Conservation (phyloP, 164 flowering plant genomes). For the Nymphaea thermarum region DNA sequence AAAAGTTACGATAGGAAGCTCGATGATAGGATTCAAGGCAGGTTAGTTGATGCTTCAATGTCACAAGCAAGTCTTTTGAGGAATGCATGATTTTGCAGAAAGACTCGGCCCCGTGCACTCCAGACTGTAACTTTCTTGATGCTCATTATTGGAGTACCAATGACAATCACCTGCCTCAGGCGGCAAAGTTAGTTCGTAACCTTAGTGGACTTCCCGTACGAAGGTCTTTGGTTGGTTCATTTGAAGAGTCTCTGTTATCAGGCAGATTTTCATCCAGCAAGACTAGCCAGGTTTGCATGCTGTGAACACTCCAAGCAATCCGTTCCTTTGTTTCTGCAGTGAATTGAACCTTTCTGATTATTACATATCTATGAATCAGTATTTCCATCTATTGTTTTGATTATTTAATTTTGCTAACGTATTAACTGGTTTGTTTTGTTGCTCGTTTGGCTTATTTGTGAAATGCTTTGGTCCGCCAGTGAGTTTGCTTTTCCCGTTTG, state of each 20-base stretch:
- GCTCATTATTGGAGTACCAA: slow-evolving; percentile 20
- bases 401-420: too few relatives aligned
- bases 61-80: slow-evolving; percentile 26
- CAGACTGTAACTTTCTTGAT: slow-evolving; percentile 19
- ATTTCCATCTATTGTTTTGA: too few relatives aligned
- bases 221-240: slow-evolving; percentile 93
- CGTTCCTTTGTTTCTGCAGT: too few relatives aligned
- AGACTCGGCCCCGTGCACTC: slow-evolving; percentile 23
- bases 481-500: not conserved
- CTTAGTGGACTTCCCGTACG: slow-evolving; percentile 46
- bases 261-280: slow-evolving; percentile 62
- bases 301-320: too few relatives aligned
- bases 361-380: too few relatives aligned
- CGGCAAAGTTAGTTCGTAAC: slow-evolving; percentile 27
- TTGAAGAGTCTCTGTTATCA: slow-evolving; percentile 88
- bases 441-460: too few relatives aligned
- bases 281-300: slow-evolving; percentile 38
- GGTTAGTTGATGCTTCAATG: slow-evolving; percentile 12
- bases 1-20: slow-evolving; percentile 35
- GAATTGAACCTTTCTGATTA: too few relatives aligned
- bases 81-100: slow-evolving; percentile 23
- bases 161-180: slow-evolving; percentile 14
- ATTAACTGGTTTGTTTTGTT: too few relatives aligned
- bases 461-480: not conserved
- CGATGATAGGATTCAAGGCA: slow-evolving; percentile 20